Evolutionary conservation across 2,329 filamentous ascomycete genomes (phyloP).

Genomic region (Colletotrichum salicis): DNA sequence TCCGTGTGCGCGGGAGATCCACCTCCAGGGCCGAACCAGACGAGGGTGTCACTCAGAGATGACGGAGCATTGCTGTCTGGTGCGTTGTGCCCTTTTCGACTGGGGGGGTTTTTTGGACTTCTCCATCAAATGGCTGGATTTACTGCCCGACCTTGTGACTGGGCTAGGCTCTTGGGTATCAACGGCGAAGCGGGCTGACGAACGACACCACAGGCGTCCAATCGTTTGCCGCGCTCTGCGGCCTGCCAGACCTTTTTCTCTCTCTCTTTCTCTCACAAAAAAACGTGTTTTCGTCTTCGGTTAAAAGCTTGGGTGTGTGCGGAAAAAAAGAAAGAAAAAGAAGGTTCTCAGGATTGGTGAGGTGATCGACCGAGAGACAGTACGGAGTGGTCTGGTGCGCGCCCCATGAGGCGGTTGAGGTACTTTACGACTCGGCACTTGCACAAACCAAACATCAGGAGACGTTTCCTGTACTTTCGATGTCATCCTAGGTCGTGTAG

Average conservation of each 20-base stretch:
- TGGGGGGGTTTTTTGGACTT: neutral
- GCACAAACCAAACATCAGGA: conserved; percentile 1
- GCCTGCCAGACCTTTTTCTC: neutral
- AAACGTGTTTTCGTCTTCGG: neutral
- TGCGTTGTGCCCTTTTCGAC: conserved; percentile 26
- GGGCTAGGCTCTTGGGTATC: conserved; percentile 37
- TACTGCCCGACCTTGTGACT: conserved; percentile 29
- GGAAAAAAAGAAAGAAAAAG: neutral
- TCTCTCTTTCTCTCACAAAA: neutral
- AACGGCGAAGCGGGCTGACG: conserved; percentile 25
- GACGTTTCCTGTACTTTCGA: neutral
- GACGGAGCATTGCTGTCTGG: conserved; percentile 27
- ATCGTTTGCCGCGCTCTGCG: conserved; percentile 18
- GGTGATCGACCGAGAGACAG: neutral
- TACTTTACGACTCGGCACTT: neutral
- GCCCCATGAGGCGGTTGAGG: neutral
- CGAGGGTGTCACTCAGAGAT: conserved; percentile 18
- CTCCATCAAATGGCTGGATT: conserved; percentile 16
- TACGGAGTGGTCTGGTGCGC: neutral
- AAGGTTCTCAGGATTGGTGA: neutral
- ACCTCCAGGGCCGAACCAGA: conserved; percentile 30
- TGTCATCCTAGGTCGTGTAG: neutral
- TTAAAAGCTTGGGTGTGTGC: neutral
- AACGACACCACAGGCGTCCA: conserved; percentile 16
- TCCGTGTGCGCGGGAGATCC: conserved; percentile 25